Evolutionary conservation across 129 eudicot genomes (phyloP).

Genomic region (Pseudognaphalium luteoalbum): DNA sequence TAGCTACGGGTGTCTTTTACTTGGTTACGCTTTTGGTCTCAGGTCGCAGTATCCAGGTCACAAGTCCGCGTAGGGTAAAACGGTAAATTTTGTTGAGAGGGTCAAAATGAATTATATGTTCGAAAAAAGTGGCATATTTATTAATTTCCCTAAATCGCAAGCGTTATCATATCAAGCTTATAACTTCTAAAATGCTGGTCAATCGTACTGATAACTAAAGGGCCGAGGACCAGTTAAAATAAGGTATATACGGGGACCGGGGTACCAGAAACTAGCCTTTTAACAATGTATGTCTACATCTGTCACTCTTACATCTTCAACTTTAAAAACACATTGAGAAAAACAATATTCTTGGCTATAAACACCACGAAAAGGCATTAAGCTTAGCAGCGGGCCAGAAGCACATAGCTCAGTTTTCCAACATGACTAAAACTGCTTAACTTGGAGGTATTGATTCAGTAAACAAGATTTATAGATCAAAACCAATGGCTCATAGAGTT

Average conservation of each 20-base stretch:
- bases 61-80: too few relatives aligned
- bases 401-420: neutral
- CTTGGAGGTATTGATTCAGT: neutral
- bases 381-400: neutral
- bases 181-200: neutral
- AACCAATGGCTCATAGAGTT: neutral
- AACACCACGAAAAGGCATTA: slow-evolving; percentile 1
- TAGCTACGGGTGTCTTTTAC: too few relatives aligned
- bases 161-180: neutral
- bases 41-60: too few relatives aligned
- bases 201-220: neutral
- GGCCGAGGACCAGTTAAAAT: slow-evolving; percentile 15
- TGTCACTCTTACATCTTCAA: slow-evolving; percentile 1
- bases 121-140: too few relatives aligned
- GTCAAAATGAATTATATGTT: too few relatives aligned
- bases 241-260: neutral
- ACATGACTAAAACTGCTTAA: neutral
- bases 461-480: neutral
- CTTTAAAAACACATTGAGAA: slow-evolving; percentile 19
- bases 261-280: slow-evolving; percentile 23
- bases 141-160: neutral
- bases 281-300: slow-evolving; percentile 25
- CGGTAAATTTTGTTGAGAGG: too few relatives aligned
- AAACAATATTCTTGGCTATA: slow-evolving; percentile 10
- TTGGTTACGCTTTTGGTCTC: too few relatives aligned